Evolutionary conservation across 345 rosid genomes (phyloP).

Genomic region (Arabidopsis arenosa): DNA sequence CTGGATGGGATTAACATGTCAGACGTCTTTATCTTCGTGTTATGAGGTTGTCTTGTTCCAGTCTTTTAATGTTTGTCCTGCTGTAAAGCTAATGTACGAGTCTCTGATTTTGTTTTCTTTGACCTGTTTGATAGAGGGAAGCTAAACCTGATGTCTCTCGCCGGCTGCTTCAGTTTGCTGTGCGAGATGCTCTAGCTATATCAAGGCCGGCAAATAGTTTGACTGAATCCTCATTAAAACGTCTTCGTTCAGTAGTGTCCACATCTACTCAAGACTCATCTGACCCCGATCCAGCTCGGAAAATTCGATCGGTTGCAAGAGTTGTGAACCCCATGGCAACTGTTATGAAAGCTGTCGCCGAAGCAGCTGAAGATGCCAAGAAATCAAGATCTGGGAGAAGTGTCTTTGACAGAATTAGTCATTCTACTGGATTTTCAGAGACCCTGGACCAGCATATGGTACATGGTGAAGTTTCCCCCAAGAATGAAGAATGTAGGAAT

Average conservation of each 20-base stretch:
- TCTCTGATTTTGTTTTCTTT: conserved; percentile 39
- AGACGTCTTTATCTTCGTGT: conserved; percentile 5
- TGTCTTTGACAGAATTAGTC: conserved; percentile 93
- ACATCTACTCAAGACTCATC: conserved; percentile 57
- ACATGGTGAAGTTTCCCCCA: conserved; percentile 48
- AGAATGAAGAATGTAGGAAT: conserved; percentile 55
- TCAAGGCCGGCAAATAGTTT: conserved; percentile 54
- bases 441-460: conserved; percentile 42
- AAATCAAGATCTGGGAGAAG: conserved; percentile 67
- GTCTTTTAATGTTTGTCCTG: conserved; percentile 17
- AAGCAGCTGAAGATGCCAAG: conserved; percentile 86
- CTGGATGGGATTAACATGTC: conserved; percentile 32
- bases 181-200: conserved; percentile 91
- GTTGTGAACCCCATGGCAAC: conserved; percentile 75
- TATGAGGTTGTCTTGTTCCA: conserved; percentile 13
- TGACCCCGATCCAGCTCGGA: conserved; percentile 53
- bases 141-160: conserved; percentile 73
- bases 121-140: conserved; percentile 61
- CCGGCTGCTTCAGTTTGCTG: conserved; percentile 92
- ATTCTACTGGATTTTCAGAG: conserved; percentile 49
- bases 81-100: conserved; percentile 1
- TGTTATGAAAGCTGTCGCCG: conserved; percentile 83
- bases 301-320: conserved; percentile 70
- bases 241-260: conserved; percentile 87
- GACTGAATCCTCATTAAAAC: conserved; percentile 70